These are phyloP conservation scores for Cercospora beticola DNA, from an alignment of 2,329 filamentous ascomycete genomes.

Conservation along the genomic window DNA sequence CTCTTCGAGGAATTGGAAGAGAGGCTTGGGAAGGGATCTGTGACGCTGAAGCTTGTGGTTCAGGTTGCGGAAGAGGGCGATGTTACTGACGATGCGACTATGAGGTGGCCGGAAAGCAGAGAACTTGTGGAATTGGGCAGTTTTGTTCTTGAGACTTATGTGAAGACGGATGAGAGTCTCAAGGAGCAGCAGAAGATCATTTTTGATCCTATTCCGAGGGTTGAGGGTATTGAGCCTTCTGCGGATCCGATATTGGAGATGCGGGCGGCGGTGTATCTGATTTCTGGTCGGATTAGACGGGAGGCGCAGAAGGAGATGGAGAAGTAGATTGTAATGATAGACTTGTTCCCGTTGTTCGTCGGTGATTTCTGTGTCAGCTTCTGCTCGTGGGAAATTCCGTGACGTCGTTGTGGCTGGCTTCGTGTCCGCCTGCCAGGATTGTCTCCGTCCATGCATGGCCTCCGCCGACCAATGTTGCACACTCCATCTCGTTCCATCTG, in stretches of 20 bases:
- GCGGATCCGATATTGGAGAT: constrained; percentile 59
- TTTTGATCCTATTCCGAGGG: constrained; percentile 58
- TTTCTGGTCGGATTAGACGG: constrained; percentile 56
- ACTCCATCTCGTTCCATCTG: background rate
- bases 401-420: constrained; percentile 6
- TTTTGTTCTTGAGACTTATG: constrained; percentile 46
- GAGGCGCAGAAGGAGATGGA: constrained; percentile 11
- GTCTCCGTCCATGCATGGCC: background rate
- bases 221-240: constrained; percentile 54
- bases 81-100: constrained; percentile 49
- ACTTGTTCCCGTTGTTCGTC: background rate
- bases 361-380: background rate
- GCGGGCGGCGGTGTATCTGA: constrained; percentile 56
- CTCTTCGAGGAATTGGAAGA: constrained; percentile 51
- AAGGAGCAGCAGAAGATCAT: constrained; percentile 55
- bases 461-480: background rate
- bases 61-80: constrained; percentile 54
- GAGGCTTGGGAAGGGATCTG: constrained; percentile 39
- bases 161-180: constrained; percentile 38
- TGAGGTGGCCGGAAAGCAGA: constrained; percentile 55
- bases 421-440: background rate
- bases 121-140: constrained; percentile 53
- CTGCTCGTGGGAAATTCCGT: background rate
- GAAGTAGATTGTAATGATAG: background rate
- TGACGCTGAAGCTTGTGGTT: constrained; percentile 51